phyloP scores from a whole-genome alignment of 202 grass and related monocot species.

The Saccharum hybrid region DNA sequence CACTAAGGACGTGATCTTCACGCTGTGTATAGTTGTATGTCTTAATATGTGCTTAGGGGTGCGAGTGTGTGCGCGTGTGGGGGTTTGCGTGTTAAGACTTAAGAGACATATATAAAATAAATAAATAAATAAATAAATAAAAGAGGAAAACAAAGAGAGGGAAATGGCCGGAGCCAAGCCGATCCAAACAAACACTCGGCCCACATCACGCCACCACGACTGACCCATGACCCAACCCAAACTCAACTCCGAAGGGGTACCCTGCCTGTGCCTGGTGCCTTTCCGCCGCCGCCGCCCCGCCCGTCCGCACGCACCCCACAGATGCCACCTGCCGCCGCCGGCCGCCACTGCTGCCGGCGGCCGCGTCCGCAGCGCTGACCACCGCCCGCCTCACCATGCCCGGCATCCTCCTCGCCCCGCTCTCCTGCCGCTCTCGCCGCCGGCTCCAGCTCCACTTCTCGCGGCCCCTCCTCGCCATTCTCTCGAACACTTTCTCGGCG shows the following conservation, averaged over 20 bases:
- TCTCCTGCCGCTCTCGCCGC: conserved; percentile 30
- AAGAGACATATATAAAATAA: too few species aligned
- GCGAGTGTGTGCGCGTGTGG: too few species aligned
- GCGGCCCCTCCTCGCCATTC: conserved; percentile 54
- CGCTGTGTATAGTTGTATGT: too few species aligned
- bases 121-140: background rate
- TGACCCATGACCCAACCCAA: conserved; percentile 7
- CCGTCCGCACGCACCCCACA: conserved; percentile 10
- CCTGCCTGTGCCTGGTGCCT: background rate
- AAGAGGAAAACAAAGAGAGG: background rate
- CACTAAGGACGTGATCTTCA: too few species aligned
- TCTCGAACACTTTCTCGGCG: conserved; percentile 66
- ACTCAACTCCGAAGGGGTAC: background rate
- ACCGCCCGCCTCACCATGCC: conserved; percentile 40
- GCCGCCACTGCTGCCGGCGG: conserved; percentile 50
- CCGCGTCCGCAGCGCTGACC: conserved; percentile 22
- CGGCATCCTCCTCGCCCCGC: conserved; percentile 19
- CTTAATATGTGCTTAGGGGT: too few species aligned
- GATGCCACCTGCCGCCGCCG: conserved; percentile 49
- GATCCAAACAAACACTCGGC: conserved; percentile 31
- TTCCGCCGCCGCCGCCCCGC: conserved; percentile 13
- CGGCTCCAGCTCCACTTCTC: conserved; percentile 37
- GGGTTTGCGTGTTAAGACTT: too few species aligned
- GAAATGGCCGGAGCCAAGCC: background rate
- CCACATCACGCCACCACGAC: background rate